phyloP scores from a whole-genome alignment of 768 basidiomycete genomes.

The Russula griseocarnosa region DNA sequence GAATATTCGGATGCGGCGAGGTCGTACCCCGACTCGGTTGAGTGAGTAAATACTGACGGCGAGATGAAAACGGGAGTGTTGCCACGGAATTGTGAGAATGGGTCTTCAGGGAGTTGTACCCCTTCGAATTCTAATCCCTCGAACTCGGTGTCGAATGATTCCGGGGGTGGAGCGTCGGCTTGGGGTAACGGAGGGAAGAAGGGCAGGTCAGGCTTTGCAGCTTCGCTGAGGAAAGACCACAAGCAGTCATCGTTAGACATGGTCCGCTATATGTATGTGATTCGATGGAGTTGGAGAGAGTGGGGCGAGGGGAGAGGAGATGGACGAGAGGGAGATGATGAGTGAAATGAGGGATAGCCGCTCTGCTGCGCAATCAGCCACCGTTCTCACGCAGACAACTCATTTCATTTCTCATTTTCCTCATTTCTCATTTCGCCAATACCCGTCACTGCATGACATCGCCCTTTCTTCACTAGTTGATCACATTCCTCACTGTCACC shows the following conservation, averaged over 20 bases:
- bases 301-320: slow-evolving; percentile 5
- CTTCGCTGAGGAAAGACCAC: slow-evolving; percentile 12
- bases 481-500: background rate
- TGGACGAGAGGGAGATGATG: slow-evolving; percentile 10
- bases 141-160: slow-evolving; percentile 80
- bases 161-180: slow-evolving; percentile 72
- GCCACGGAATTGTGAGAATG: slow-evolving; percentile 60
- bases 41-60: slow-evolving; percentile 73
- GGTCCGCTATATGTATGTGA: slow-evolving; percentile 17
- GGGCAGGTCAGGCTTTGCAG: slow-evolving; percentile 14
- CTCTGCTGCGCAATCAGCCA: slow-evolving; percentile 24
- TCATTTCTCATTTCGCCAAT: background rate
- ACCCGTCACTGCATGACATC: background rate
- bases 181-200: slow-evolving; percentile 40
- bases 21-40: slow-evolving; percentile 72
- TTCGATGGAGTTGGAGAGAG: background rate
- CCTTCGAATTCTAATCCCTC: slow-evolving; percentile 63
- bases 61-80: slow-evolving; percentile 64
- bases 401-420: background rate
- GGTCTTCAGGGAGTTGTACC: slow-evolving; percentile 50
- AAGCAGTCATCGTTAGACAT: slow-evolving; percentile 7
- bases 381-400: background rate
- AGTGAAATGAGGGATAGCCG: slow-evolving; percentile 5
- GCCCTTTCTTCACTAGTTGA: background rate
- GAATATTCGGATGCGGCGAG: slow-evolving; percentile 45